Conservation (phyloP, 2,329 filamentous ascomycete species). For the Triangularia setosa region DNA sequence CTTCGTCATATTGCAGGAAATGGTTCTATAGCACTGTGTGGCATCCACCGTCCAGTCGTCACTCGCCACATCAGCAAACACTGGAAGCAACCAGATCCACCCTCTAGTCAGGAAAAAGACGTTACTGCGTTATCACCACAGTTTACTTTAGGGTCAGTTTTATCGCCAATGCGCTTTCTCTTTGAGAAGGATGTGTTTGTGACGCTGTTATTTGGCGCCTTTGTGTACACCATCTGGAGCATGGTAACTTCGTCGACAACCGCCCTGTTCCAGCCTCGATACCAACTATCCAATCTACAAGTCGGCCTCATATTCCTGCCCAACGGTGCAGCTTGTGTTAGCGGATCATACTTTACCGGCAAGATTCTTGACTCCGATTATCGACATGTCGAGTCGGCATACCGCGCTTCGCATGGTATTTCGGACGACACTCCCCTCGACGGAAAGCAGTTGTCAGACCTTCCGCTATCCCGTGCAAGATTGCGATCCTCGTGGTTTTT, state of each 20-base stretch:
- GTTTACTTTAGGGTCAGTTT: constrained; percentile 32
- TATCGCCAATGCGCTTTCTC: constrained; percentile 39
- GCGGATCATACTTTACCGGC: constrained; percentile 15
- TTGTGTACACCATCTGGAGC: constrained; percentile 45
- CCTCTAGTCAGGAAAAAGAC: background rate
- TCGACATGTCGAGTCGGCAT: constrained; percentile 14
- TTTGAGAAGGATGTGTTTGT: constrained; percentile 44
- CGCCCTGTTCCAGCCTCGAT: constrained; percentile 36
- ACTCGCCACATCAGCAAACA: constrained; percentile 23
- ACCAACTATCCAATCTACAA: constrained; percentile 29
- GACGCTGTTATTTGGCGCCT: constrained; percentile 40
- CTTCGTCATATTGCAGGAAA: constrained; percentile 37
- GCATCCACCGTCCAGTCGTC: constrained; percentile 39
- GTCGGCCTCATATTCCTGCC: constrained; percentile 21
- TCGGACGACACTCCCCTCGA: constrained; percentile 2
- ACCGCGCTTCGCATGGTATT: constrained; percentile 2
- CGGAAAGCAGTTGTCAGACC: constrained; percentile 14
- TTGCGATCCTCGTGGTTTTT: constrained; percentile 18
- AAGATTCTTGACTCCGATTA: constrained; percentile 21
- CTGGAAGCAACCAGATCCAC: constrained; percentile 2
- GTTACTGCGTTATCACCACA: constrained; percentile 24
- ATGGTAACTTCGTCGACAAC: constrained; percentile 46
- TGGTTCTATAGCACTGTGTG: constrained; percentile 35
- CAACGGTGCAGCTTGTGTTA: constrained; percentile 21
- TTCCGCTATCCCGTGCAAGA: constrained; percentile 17